A percentile compares a stretch with the other conserved stretches of the same genome.
These are phyloP conservation scores for Ceratocystiopsis minuta DNA, from an alignment of 2,329 filamentous ascomycete genomes.

Conservation along the genomic window DNA sequence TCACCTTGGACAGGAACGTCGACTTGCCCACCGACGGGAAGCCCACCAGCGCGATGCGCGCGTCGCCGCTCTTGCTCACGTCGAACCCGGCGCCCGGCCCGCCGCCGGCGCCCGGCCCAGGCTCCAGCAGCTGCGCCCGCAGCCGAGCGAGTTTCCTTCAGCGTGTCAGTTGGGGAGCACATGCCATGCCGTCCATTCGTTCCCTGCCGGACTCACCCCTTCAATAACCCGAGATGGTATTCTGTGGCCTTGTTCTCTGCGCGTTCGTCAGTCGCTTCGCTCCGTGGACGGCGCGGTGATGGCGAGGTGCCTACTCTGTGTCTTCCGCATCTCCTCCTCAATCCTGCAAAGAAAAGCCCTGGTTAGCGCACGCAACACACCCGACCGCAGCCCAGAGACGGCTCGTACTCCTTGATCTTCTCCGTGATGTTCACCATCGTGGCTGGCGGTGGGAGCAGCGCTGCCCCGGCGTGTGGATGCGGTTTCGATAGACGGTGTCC, in stretches of 20 bases:
- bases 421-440: conserved; percentile 99
- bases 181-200: too few relatives aligned
- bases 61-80: conserved; percentile 91
- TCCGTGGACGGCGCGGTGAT: not conserved
- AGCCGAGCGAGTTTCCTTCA: conserved; percentile 83
- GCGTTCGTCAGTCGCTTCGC: not conserved
- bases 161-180: not conserved
- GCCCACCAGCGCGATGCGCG: conserved; percentile 90
- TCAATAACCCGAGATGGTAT: conserved; percentile 93
- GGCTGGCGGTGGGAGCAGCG: conserved; percentile 8
- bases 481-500: too few relatives aligned
- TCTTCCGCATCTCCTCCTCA: conserved; percentile 98
- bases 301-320: conserved; percentile 52
- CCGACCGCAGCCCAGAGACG: conserved; percentile 2
- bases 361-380: not conserved
- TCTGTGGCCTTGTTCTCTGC: conserved; percentile 99
- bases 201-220: conserved; percentile 47
- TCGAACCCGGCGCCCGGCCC: conserved; percentile 75
- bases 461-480: conserved; percentile 2
- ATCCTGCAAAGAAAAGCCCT: conserved; percentile 43
- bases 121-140: conserved; percentile 85
- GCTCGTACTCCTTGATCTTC: conserved; percentile 90
- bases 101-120: conserved; percentile 58
- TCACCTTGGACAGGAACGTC: conserved; percentile 96
- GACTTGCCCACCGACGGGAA: conserved; percentile 98